Evolutionary conservation across 1,284 basidiomycete species (phyloP), one percentile per base, ranked within the genome.

Genomic region (Leccinum variabile): DNA sequence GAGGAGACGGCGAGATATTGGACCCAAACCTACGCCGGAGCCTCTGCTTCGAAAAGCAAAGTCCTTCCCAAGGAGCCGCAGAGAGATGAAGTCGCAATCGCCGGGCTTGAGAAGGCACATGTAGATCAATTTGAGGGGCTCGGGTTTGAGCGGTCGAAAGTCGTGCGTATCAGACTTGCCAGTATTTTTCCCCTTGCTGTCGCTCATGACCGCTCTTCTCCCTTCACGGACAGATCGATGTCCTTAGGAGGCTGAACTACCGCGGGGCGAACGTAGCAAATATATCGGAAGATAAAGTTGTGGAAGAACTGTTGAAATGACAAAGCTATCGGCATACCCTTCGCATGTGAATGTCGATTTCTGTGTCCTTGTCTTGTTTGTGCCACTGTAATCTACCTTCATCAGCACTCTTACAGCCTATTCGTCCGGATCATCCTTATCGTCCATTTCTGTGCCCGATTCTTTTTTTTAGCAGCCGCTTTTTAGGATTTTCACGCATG

Each of bases 1-100:
- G 93, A 98, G 63, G 89, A 91, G 44, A 99, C 97, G 0, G 97
- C 97, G 28, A 83, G 85, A 55, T 96, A 96, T 76, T 99, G 97
- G 97, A 93, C 95, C 3, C 87, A 92, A 72, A 87, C 90, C 37
- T 96, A 96, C 71, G 94, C 93, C 2, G 89, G 88, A 41, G 91
- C 89, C 0, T 86, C 91, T 8, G 80, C 75, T 39, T 74, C 74
- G n/a, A 79, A 77, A 65, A 76, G 75, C 59, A 79, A 79, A 70
- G 68, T 63, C 67, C 71, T 61, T 61, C 75, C 66, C 59, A 70
- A 60, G 66, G 70, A 71, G 33, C 67, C 72, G 33, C 67, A 61
- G 18, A 76, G 70, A 63, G 89, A 90, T 67, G 88, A 89, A 67
- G 79, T 91, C 16, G 90, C 89, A 5, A 89, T 92, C 65, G 90